These are phyloP conservation scores for Sporothrix pseudoabietina DNA, from an alignment of 2,329 filamentous ascomycete species.

Conservation along the genomic window DNA sequence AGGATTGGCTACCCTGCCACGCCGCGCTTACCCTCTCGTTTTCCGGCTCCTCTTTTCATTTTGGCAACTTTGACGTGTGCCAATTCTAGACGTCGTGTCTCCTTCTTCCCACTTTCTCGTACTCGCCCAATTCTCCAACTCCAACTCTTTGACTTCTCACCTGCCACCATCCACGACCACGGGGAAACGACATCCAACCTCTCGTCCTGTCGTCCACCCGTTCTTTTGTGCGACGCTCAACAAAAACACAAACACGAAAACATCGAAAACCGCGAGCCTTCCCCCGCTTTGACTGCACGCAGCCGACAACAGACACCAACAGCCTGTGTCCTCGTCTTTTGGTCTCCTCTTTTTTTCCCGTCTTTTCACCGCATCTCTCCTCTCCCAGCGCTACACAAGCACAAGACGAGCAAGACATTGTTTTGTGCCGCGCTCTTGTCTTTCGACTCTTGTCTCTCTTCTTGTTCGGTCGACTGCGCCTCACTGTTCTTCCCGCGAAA, in stretches of 20 bases:
- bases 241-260: slow-evolving; percentile 9
- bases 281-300: neutral
- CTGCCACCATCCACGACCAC: neutral
- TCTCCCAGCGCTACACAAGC: slow-evolving; percentile 26
- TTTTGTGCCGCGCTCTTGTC: neutral
- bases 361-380: neutral
- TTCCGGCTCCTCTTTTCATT: slow-evolving; percentile 20
- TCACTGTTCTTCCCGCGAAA: neutral
- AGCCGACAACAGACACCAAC: slow-evolving; percentile 4
- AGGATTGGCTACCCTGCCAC: slow-evolving; percentile 13
- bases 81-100: slow-evolving; percentile 3
- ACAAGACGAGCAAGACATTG: slow-evolving; percentile 18
- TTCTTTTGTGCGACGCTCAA: slow-evolving; percentile 6
- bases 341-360: neutral
- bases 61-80: slow-evolving; percentile 16
- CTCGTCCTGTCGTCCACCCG: neutral
- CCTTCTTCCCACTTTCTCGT: neutral
- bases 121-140: neutral
- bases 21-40: slow-evolving; percentile 5
- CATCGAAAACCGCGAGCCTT: neutral
- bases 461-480: neutral
- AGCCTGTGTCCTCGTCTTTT: neutral
- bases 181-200: neutral
- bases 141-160: neutral
- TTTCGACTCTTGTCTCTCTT: slow-evolving; percentile 5